Evolutionary conservation across 352 stramenopile genomes (phyloP), one percentile per base, ranked within the genome.

Genomic region (Globisporangium emineosum): DNA sequence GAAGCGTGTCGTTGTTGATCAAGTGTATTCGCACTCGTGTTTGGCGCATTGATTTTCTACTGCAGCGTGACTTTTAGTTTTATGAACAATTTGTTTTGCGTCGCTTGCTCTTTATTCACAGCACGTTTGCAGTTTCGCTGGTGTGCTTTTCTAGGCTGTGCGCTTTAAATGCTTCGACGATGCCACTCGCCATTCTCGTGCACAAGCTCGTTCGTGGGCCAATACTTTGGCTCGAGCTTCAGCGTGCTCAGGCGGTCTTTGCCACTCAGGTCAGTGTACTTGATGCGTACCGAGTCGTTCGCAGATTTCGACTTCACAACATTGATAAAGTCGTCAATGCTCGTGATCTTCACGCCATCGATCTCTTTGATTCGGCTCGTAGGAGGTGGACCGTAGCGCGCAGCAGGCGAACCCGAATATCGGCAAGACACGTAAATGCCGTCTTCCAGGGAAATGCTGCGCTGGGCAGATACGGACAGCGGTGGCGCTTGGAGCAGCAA

Each of bases 281-380:
- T 96, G 73, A 97, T 87, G 47, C 92, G 89, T 43, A 97, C 81
- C 37, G 87, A 92, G 68, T 90, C 83, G 30, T 75, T 84, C 6
- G 58, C 64, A 15, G 75, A 79, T 29, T 83, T 79, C 21, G 77
- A 76, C 40, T 83, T 83, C 23, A 97, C 89, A 6, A 88, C 81
- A n/a, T 54, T 52, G 30, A 97, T 64, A 54, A 98, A 97, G 51
- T 93, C 86, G 70, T 98, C 90, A 32, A 98, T 90, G 52, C 78
- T 93, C 23, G 75, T 80, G 57, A 96, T 91, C 61, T 91, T 86
- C 40, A 90, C 67, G 21, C 90, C 92, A 65, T 97, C 90, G 52
- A 97, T 90, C 67, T 96, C 89, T 51, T 96, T 86, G 56, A 98
- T 96, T 56, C 88, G 94, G 52, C 83, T 93, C 12, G 89, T 96